Base-by-base conservation (phyloP, 73 alveolate species). In the Tetrahymena malaccensis region DNA sequence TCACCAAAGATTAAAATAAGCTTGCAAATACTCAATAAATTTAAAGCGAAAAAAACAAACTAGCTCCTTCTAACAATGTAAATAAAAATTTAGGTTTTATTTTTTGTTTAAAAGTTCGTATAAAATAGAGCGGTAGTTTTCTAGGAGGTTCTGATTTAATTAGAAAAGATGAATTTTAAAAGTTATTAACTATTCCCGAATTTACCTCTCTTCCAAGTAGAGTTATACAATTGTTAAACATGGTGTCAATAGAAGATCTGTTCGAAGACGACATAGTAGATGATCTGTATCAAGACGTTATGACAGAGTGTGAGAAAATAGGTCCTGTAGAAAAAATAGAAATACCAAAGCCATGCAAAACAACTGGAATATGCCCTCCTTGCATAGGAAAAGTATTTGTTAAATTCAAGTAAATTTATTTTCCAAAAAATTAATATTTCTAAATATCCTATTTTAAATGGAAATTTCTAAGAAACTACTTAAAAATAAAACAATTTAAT, bases 331-430 rank as follows among this genome's bases (percentile, higher is more conserved):
- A 98, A 34, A 97, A 97, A 94, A 96, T 98, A 43, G 99, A 98
- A 96, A 98, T 98, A 35, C 99, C 99, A 35, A 95, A 98, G 94
- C 99, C 99, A 21, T 98, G 98, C 94, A 96, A 96, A 70, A 97
- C 96, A 70, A 95, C 96, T 43, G 98, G 98, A 85, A 94, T 97
- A 35, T 95, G 97, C 37, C 56, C 85, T 50, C 97, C 97, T 13
- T 98, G 98, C 94, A 99, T 98, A 12, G 99, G 99, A 70, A 99
- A 99, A 96, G 97, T 99, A 21, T 99, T 99, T 96, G 98, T 99
- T 17, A 98, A 98, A 97, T 99, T 99, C 96, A 96, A 98, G 94
- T 97, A 97, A 57, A 34, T 50, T 85, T 55, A 43, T 43, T 83
- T 56, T n/a, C 19, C 31, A 25, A 9, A 70, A n/a, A 0, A 70